Base-by-base conservation (phyloP, 2,329 filamentous ascomycete genomes). In the Neofusicoccum cordaticola region DNA sequence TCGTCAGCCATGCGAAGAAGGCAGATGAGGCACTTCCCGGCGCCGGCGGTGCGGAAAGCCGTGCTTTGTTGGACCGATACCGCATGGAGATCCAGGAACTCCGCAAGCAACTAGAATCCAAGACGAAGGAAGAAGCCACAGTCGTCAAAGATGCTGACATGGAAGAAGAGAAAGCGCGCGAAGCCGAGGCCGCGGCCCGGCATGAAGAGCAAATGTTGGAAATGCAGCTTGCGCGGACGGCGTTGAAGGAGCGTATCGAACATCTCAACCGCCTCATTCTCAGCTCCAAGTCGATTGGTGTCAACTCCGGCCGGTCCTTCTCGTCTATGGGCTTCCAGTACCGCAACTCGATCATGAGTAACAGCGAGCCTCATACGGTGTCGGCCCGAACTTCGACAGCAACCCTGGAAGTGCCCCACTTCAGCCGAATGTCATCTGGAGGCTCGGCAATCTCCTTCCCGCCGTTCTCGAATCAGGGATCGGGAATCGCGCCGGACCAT, bases 141-240 rank as follows among this genome's bases (percentile, higher is more conserved):
- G 79, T 82, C 27, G 86, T 85, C 58, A 85, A 90, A 66, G 42
- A 60, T 37, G 56, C 47, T 5, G 86, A 88, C 56, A 86, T 91
- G 71, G 87, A 91, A 69, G 91, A 95, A 72, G 86, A 88, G 47
- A 75, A 71, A 69, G 88, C 83, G 45, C 84, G 88, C 17, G 89
- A 90, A 70, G 68, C 80, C 27, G 92, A 97, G 77, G 90, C 91
- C 7, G 89, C 93, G 69, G 86, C 92, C 69, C 88, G 93, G 44
- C 95, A 97, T 70, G 93, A 97, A 74, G 95, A 98, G 80, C 95
- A 99, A 77, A 94, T 99, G 85, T 84, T 99, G 63, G 95, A 99
- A 78, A 98, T 99, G 91, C 95, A 99, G 75, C 85, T 99, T 52
- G 95, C 95, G 37, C 88, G 95, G 47, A 99, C 95, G 0, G 95